phyloP scores from a whole-genome alignment of 73 alveolate genomes.

The Urostyla sp. region DNA sequence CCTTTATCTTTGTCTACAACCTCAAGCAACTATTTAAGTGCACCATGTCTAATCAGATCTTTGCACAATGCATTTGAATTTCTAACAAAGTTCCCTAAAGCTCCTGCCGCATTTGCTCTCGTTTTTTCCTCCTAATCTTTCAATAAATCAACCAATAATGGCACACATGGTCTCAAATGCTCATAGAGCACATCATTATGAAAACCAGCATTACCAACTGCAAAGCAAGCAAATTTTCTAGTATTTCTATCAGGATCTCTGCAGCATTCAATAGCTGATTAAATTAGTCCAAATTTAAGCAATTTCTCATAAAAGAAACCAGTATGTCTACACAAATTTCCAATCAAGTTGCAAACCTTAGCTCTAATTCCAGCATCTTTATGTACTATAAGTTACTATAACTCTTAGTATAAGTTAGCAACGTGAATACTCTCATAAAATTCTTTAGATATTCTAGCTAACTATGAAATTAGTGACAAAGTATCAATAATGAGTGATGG shows the following conservation, averaged over 20 bases:
- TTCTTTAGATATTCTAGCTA: constrained; percentile 93
- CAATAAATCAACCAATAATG: constrained; percentile 92
- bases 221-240: constrained; percentile 99
- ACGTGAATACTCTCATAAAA: constrained; percentile 92
- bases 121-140: constrained; percentile 98
- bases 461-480: constrained; percentile 84
- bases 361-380: constrained; percentile 94
- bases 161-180: constrained; percentile 95
- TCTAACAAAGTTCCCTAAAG: constrained; percentile 97
- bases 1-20: constrained; percentile 91
- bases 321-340: constrained; percentile 97
- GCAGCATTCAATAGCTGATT: constrained; percentile 96
- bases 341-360: constrained; percentile 97
- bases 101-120: constrained; percentile 99
- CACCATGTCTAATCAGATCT: constrained; percentile 94
- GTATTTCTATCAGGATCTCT: constrained; percentile 95
- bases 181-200: constrained; percentile 95
- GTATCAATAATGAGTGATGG: constrained; percentile 87
- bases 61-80: constrained; percentile 90
- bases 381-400: constrained; percentile 85
- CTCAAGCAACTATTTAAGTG: constrained; percentile 90
- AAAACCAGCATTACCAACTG: constrained; percentile 99
- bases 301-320: constrained; percentile 95
- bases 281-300: constrained; percentile 88
- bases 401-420: constrained; percentile 86